Conservation (phyloP, 208 protist genomes). For the Acanthamoeba sp. region DNA sequence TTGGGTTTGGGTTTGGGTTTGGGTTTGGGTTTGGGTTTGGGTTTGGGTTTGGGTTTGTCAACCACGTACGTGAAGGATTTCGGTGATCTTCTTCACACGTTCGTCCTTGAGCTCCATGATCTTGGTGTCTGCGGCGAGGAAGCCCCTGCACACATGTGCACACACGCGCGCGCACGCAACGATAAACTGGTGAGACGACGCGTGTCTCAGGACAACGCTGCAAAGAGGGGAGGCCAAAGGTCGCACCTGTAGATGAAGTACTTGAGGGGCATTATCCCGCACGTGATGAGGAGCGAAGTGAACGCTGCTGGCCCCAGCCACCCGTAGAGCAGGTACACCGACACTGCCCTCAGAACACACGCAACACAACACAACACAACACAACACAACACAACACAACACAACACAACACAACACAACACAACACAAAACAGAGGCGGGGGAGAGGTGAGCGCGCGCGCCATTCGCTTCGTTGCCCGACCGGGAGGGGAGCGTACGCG, state of each 20-base stretch:
- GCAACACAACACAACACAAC: too few species aligned
- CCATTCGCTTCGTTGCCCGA: not conserved
- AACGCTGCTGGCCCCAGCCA: slow-evolving; percentile 3
- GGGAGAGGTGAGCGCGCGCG: too few species aligned
- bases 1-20: too few species aligned
- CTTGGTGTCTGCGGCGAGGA: not conserved
- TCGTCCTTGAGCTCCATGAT: slow-evolving; percentile 41
- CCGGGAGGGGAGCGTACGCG: not conserved
- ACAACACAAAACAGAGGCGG: too few species aligned
- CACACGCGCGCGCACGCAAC: too few species aligned
- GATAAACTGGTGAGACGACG: too few species aligned
- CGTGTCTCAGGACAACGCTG: too few species aligned
- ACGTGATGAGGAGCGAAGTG: not conserved
- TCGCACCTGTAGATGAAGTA: not conserved
- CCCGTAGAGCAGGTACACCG: slow-evolving; percentile 11
- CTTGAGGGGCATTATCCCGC: not conserved
- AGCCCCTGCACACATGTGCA: not conserved
- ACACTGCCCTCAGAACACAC: not conserved
- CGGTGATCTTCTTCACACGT: not conserved
- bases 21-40: too few species aligned
- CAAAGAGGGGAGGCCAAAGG: not conserved
- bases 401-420: too few species aligned
- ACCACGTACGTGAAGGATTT: not conserved
- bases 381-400: too few species aligned
- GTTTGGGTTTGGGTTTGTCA: too few species aligned